Conservation (phyloP, 768 basidiomycete genomes). For the Boletus reticulatus region DNA sequence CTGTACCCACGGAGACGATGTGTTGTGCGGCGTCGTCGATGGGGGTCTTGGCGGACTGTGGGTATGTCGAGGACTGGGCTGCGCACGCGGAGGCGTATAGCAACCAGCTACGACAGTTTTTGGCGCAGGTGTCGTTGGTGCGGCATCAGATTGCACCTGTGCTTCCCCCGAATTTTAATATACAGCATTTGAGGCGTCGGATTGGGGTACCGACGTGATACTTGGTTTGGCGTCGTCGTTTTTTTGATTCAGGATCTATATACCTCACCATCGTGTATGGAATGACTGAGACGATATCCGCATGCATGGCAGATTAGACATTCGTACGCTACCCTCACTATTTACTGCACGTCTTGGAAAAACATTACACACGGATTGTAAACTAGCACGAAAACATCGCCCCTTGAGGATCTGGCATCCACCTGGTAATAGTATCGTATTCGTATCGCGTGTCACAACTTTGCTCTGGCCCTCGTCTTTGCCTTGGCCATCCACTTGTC, state of each 20-base stretch:
- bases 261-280: too few relatives aligned
- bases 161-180: constrained; percentile 31
- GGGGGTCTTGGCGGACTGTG: constrained; percentile 26
- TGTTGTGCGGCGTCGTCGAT: constrained; percentile 16
- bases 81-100: constrained; percentile 29
- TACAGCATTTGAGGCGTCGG: constrained; percentile 31
- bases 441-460: constrained; percentile 15
- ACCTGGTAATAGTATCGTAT: too few relatives aligned
- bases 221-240: background rate
- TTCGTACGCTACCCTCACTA: background rate
- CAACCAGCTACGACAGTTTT: constrained; percentile 28
- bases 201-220: constrained; percentile 22
- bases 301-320: too few relatives aligned
- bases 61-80: constrained; percentile 29
- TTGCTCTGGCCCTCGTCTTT: constrained; percentile 7
- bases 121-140: constrained; percentile 30
- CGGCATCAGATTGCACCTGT: constrained; percentile 32
- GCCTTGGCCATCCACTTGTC: constrained; percentile 13
- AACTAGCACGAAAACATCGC: constrained; percentile 4
- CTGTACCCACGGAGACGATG: constrained; percentile 12
- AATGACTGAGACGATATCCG: too few relatives aligned
- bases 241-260: background rate
- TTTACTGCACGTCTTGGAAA: too few relatives aligned
- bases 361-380: constrained; percentile 1
- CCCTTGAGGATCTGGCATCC: background rate